These are phyloP conservation scores for Rubus idaeus DNA, from an alignment of 306 rosid genomes.

Conservation along the genomic window DNA sequence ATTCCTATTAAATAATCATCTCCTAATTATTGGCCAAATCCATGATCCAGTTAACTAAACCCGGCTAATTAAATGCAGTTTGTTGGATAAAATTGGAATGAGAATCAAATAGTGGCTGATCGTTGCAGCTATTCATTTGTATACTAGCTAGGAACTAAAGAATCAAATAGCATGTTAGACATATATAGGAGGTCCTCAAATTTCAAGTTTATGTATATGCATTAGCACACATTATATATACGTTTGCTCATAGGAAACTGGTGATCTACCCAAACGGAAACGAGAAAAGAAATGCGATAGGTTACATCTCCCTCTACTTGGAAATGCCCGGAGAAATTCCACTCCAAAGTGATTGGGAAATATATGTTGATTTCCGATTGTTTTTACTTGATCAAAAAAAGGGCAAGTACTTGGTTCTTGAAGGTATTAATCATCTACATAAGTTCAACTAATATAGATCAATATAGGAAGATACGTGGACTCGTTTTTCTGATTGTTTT, in stretches of 20 bases:
- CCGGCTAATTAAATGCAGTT: too few species aligned
- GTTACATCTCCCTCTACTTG: constrained; percentile 47
- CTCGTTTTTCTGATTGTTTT: not conserved
- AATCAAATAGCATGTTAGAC: too few species aligned
- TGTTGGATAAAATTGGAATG: too few species aligned
- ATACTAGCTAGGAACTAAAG: too few species aligned
- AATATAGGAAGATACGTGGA: not conserved
- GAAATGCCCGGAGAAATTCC: constrained; percentile 36
- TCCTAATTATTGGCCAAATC: too few species aligned
- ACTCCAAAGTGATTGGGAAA: constrained; percentile 46
- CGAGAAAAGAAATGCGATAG: constrained; percentile 41
- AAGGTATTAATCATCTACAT: not conserved
- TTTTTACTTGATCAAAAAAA: constrained; percentile 1
- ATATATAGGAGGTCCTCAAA: too few species aligned
- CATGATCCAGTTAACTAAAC: too few species aligned
- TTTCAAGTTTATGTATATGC: not conserved
- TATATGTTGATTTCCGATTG: constrained; percentile 11
- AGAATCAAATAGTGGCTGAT: too few species aligned
- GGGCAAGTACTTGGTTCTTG: not conserved
- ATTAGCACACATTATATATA: not conserved
- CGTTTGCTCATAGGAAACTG: constrained; percentile 39
- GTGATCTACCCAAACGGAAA: constrained; percentile 49
- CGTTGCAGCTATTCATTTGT: too few species aligned
- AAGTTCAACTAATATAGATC: not conserved
- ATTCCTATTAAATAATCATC: too few species aligned